phyloP scores from a whole-genome alignment of 1,139 yeast species.

The Geotrichum reessii region DNA sequence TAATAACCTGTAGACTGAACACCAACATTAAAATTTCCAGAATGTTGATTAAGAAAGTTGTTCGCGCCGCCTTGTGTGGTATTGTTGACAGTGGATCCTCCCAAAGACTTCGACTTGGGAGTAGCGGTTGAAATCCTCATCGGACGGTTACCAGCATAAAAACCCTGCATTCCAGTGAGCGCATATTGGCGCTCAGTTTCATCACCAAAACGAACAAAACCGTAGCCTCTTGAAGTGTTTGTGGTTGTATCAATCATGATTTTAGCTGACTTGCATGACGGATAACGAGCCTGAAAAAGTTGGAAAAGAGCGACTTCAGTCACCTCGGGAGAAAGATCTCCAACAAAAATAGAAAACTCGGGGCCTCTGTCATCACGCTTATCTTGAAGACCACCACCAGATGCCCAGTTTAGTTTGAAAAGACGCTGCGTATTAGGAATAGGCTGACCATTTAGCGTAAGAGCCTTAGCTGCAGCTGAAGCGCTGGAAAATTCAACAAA shows the following conservation, averaged over 20 bases:
- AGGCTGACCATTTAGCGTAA: conserved; percentile 57
- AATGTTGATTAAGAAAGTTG: conserved; percentile 15
- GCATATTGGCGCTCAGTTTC: conserved; percentile 74
- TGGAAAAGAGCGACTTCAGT: conserved; percentile 66
- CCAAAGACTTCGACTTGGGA: conserved; percentile 48
- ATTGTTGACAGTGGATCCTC: conserved; percentile 14
- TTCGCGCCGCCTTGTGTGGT: conserved; percentile 9
- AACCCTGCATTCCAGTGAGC: conserved; percentile 75
- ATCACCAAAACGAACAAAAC: conserved; percentile 76
- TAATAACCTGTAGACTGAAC: conserved; percentile 32
- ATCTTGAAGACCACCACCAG: conserved; percentile 53
- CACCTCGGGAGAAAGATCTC: conserved; percentile 73
- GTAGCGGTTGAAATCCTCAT: conserved; percentile 73
- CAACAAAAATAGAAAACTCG: conserved; percentile 76
- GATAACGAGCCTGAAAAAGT: conserved; percentile 62
- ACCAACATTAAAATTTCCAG: conserved; percentile 24
- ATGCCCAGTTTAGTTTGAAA: conserved; percentile 82
- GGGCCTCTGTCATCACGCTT: conserved; percentile 39
- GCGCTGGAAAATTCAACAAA: conserved; percentile 73
- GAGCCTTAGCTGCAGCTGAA: conserved; percentile 64
- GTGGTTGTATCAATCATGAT: conserved; percentile 79
- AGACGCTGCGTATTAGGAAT: conserved; percentile 58
- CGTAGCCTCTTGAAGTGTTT: conserved; percentile 78
- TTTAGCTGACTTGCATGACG: conserved; percentile 76
- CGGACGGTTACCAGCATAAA: conserved; percentile 64